Evolutionary conservation across 257 asterid genomes (phyloP).

Genomic region (Knoxia roxburghii): DNA sequence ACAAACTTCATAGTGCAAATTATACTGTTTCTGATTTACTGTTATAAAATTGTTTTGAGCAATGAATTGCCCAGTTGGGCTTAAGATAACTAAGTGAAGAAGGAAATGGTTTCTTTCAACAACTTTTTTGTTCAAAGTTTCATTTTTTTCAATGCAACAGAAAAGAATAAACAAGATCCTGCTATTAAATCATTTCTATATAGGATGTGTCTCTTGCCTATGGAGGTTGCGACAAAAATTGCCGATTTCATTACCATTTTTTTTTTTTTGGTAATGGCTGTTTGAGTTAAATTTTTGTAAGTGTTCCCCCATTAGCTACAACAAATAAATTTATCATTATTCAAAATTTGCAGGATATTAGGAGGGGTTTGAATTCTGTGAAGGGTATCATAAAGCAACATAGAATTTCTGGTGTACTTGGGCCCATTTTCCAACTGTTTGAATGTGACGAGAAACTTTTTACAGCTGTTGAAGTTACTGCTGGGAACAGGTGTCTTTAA

Average conservation of each 20-base stretch:
- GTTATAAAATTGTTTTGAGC: not conserved
- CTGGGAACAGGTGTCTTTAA: constrained; percentile 78
- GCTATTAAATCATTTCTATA: not conserved
- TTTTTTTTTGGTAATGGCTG: not conserved
- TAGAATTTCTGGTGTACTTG: constrained; percentile 65
- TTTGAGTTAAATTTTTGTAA: not conserved
- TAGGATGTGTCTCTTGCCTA: not conserved
- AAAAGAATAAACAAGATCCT: not conserved
- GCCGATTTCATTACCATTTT: no score
- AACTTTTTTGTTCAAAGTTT: not conserved
- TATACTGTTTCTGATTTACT: not conserved
- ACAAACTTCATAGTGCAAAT: not conserved
- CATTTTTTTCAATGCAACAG: not conserved
- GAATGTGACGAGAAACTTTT: constrained; percentile 87
- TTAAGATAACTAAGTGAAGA: not conserved
- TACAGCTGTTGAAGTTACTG: constrained; percentile 99
- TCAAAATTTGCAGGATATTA: constrained; percentile 62
- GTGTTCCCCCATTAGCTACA: not conserved
- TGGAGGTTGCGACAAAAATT: not conserved
- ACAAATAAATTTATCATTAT: not conserved
- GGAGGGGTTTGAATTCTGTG: constrained; percentile 91
- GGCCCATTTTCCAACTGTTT: constrained; percentile 84
- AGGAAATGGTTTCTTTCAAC: not conserved
- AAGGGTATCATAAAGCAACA: constrained; percentile 58
- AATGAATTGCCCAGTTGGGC: not conserved